A percentile compares a stretch with the other conserved stretches of the same genome.
Conservation (phyloP, 1,284 basidiomycete genomes). For the Athelia sp. region DNA sequence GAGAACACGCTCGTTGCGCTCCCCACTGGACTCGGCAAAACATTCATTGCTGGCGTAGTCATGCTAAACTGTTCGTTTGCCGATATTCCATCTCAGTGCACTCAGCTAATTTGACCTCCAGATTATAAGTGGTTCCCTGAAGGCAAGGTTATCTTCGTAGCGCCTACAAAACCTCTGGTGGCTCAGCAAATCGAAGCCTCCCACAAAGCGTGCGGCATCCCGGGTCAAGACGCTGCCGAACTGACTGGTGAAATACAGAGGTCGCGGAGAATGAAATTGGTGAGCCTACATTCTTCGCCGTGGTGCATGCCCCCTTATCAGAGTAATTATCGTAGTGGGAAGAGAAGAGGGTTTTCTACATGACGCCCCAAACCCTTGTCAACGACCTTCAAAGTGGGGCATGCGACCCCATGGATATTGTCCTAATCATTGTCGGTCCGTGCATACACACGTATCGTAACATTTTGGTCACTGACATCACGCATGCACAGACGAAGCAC, state of each 20-base stretch:
- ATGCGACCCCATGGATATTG: constrained; percentile 76
- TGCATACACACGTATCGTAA: no score
- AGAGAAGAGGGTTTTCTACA: constrained; percentile 91
- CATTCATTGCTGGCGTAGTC: constrained; percentile 95
- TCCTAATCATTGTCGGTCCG: constrained; percentile 79
- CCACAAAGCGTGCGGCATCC: constrained; percentile 92
- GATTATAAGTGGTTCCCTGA: constrained; percentile 93
- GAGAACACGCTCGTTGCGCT: constrained; percentile 94
- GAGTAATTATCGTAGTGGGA: constrained; percentile 59
- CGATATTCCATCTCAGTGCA: neutral
- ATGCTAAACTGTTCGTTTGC: constrained; percentile 83
- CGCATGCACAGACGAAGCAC: constrained; percentile 79
- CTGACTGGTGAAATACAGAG: constrained; percentile 74
- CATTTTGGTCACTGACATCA: constrained; percentile 6
- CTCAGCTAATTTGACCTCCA: constrained; percentile 27
- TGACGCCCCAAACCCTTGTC: constrained; percentile 95
- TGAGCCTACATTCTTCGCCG: no score
- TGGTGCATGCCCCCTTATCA: no score
- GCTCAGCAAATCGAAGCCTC: constrained; percentile 94
- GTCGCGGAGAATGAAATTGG: constrained; percentile 51
- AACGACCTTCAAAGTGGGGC: constrained; percentile 79
- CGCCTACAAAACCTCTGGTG: constrained; percentile 94
- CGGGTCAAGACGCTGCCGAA: constrained; percentile 81
- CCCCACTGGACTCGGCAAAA: constrained; percentile 97
- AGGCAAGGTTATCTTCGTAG: constrained; percentile 93